Evolutionary conservation across 371 early-diverging fungal genomes (phyloP), one percentile per base, ranked within the genome.

Genomic region (Mucor lusitanicus): DNA sequence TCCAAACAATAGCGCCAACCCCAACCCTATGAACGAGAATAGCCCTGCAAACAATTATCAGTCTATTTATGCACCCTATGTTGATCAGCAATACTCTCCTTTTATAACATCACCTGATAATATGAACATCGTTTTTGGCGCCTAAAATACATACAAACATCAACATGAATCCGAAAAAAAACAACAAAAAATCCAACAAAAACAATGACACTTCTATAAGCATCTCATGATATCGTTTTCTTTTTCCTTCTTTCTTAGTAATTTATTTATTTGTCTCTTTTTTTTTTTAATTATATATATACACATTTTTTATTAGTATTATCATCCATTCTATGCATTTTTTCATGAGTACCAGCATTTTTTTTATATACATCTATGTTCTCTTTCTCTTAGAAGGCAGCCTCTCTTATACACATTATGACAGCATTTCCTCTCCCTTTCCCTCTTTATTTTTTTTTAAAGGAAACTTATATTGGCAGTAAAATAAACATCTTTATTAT

Each of bases 71-170:
- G 63, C 68, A 57, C 48, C 68, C 46, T 67, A 54, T 67, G 50
- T 62, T 57, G 56, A 68, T 66, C 69, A 57, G 44, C 63, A 59
- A 55, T 68, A 48, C 69, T 39, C 59, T 68, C 59, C 69, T 68
- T 68, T 62, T 44, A 67, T 27, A 50, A 53, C 59, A 46, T 59
- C 65, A 35, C 37, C 58, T 58, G 64, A 63, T 46, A 28, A 30
- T 33, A 58, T 63, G 63, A 63, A 59, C n/a, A 48, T 58, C 40
- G 63, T 63, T 63, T 68, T 68, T 63, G 63, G 69, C 48, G 63
- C 69, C 63, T 68, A 68, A 68, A 53, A 27, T n/a, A 15, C 21
- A 53, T 6, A 53, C 27, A 53, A 53, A 21, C 8, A 28, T 3
- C 28, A 54, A 25, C 54, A 54, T 25, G 15, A 54, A 25, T 17